These are phyloP conservation scores for Trichoderma atrobrunneum DNA, from an alignment of 2,329 filamentous ascomycete species.

Conservation along the genomic window DNA sequence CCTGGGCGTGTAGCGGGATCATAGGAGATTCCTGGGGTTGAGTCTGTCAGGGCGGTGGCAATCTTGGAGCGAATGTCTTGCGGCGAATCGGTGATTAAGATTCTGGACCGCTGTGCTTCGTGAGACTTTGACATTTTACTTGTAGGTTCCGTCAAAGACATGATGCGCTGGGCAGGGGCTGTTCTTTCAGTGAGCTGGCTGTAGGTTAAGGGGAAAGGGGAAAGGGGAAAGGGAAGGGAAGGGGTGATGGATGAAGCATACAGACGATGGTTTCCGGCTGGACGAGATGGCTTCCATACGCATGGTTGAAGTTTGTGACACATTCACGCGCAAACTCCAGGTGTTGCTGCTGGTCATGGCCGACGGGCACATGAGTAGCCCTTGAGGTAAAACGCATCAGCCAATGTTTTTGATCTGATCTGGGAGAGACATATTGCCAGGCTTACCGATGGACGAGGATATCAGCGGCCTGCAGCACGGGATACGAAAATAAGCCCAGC, in stretches of 20 bases:
- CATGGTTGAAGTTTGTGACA: slow-evolving; percentile 81
- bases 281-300: slow-evolving; percentile 62
- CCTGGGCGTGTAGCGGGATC: slow-evolving; percentile 69
- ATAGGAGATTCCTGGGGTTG: slow-evolving; percentile 63
- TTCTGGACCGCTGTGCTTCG: slow-evolving; percentile 66
- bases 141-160: slow-evolving; percentile 77
- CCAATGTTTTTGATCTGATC: not conserved
- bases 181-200: not conserved
- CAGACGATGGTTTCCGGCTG: slow-evolving; percentile 70
- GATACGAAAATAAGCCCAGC: slow-evolving; percentile 91
- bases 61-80: slow-evolving; percentile 68
- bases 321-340: slow-evolving; percentile 88
- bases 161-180: slow-evolving; percentile 81
- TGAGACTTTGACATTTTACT: slow-evolving; percentile 96
- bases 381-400: slow-evolving; percentile 37
- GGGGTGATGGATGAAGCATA: slow-evolving; percentile 34
- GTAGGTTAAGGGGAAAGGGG: not conserved
- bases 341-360: slow-evolving; percentile 93
- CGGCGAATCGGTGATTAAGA: slow-evolving; percentile 73
- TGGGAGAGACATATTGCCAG: not conserved
- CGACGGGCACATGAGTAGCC: slow-evolving; percentile 92
- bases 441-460: slow-evolving; percentile 77
- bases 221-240: no score
- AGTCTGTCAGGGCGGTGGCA: slow-evolving; percentile 74
- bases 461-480: slow-evolving; percentile 92